Evolutionary conservation across 2,329 filamentous ascomycete species (phyloP).

Genomic region (Apiospora malaysiana): DNA sequence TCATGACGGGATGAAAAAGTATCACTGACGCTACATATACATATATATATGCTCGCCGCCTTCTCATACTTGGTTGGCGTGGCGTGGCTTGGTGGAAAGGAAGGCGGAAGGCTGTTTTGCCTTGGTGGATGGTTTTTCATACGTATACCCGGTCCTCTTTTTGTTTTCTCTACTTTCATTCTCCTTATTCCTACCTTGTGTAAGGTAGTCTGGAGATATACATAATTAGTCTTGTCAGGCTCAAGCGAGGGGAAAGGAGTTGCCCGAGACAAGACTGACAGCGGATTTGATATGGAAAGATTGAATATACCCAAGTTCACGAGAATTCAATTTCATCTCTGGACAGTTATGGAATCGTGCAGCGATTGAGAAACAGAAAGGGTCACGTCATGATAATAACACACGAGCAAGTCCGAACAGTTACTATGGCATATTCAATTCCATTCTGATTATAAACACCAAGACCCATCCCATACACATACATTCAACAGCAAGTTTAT

Average conservation of each 20-base stretch:
- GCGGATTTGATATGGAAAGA: not conserved
- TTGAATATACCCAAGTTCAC: constrained; percentile 10
- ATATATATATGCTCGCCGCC: not conserved
- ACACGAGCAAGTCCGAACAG: not conserved
- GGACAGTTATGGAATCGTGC: not conserved
- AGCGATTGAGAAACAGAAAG: not conserved
- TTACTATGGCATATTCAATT: not conserved
- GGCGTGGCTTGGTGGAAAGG: not conserved
- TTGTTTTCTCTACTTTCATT: not conserved
- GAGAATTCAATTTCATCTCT: no score
- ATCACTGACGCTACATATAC: not conserved
- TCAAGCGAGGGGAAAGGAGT: not conserved
- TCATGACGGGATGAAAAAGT: constrained; percentile 9
- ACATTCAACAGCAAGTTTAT: not conserved
- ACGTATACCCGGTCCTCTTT: constrained; percentile 3
- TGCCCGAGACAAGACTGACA: not conserved
- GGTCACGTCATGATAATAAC: not conserved
- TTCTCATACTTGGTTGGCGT: not conserved
- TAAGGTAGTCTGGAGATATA: not conserved
- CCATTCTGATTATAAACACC: constrained; percentile 3
- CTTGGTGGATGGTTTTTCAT: constrained; percentile 3
- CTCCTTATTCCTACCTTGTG: not conserved
- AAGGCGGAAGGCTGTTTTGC: not conserved
- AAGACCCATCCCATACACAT: not conserved
- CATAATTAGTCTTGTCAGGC: not conserved